Conservation (phyloP, 345 rosid genomes). For the Murraya koenigii region DNA sequence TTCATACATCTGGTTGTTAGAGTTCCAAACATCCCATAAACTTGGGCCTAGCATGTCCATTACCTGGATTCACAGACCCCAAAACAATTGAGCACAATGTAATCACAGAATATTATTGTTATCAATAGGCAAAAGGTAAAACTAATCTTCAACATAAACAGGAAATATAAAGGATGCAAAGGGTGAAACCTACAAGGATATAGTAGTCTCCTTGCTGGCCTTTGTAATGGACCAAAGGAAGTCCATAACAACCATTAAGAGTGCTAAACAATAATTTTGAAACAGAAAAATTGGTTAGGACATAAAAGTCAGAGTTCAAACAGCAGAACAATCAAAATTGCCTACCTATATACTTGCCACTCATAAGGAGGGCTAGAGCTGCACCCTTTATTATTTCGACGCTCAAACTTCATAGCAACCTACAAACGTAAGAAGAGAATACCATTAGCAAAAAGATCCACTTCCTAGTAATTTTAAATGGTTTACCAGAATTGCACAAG, state of each 20-base stretch:
- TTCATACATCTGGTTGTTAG: constrained; percentile 38
- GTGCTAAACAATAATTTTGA: constrained; percentile 25
- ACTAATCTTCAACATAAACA: neutral
- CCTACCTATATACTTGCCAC: constrained; percentile 69
- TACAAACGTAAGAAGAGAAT: constrained; percentile 15
- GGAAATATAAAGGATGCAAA: neutral
- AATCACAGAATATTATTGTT: neutral
- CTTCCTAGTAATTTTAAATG: constrained; percentile 1
- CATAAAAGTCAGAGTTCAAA: constrained; percentile 10
- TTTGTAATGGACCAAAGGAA: constrained; percentile 49
- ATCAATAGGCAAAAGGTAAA: neutral
- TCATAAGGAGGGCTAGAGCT: constrained; percentile 63
- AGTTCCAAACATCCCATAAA: constrained; percentile 58
- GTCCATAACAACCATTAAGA: constrained; percentile 49
- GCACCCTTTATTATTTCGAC: constrained; percentile 61
- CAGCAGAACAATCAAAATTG: neutral
- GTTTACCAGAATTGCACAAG: neutral
- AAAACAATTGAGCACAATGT: neutral
- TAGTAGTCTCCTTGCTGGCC: constrained; percentile 63
- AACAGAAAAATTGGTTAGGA: constrained; percentile 16
- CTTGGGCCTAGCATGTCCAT: constrained; percentile 66
- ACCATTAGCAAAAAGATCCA: constrained; percentile 7
- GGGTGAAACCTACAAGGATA: constrained; percentile 37
- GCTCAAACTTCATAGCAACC: constrained; percentile 77
- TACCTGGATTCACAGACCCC: constrained; percentile 29